phyloP scores from a whole-genome alignment of 2,329 filamentous ascomycete genomes.

The Monosporascus sp. region DNA sequence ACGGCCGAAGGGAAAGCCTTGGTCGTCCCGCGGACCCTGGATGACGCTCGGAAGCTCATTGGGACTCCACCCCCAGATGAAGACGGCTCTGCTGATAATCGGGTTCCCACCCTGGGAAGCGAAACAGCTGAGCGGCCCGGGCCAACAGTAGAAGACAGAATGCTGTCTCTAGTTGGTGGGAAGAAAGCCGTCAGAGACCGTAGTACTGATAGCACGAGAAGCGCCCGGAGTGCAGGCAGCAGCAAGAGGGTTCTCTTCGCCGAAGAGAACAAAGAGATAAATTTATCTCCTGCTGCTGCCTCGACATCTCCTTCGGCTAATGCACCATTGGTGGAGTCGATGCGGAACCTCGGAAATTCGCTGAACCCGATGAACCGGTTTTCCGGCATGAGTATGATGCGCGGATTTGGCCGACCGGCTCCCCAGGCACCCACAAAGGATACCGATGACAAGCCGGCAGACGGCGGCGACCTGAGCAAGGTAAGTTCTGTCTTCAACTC shows the following conservation, averaged over 20 bases:
- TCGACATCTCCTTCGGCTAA: conserved; percentile 32
- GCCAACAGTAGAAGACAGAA: conserved; percentile 51
- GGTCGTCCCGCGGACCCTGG: conserved; percentile 78
- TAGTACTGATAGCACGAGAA: conserved; percentile 69
- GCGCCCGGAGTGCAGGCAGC: conserved; percentile 55
- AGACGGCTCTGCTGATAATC: conserved; percentile 54
- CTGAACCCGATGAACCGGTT: conserved; percentile 80
- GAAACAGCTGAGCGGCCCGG: conserved; percentile 31
- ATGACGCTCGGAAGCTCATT: conserved; percentile 87
- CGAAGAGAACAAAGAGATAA: conserved; percentile 38
- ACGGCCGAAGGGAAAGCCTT: conserved; percentile 45
- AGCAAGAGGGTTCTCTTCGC: conserved; percentile 53
- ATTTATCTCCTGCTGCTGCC: conserved; percentile 23
- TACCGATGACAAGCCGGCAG: conserved; percentile 28
- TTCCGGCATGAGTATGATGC: conserved; percentile 67
- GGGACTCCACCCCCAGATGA: conserved; percentile 64
- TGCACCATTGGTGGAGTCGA: conserved; percentile 70
- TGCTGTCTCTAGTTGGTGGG: conserved; percentile 68
- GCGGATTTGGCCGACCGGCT: conserved; percentile 63
- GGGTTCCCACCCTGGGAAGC: conserved; percentile 45
- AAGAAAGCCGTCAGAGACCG: conserved; percentile 60
- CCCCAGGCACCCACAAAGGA: conserved; percentile 35
- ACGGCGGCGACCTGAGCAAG: conserved; percentile 53
- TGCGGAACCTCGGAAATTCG: conserved; percentile 74
- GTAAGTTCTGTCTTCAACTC: conserved; percentile 34